Base-by-base conservation (phyloP, 768 basidiomycete genomes). In the Podaxis sp. region DNA sequence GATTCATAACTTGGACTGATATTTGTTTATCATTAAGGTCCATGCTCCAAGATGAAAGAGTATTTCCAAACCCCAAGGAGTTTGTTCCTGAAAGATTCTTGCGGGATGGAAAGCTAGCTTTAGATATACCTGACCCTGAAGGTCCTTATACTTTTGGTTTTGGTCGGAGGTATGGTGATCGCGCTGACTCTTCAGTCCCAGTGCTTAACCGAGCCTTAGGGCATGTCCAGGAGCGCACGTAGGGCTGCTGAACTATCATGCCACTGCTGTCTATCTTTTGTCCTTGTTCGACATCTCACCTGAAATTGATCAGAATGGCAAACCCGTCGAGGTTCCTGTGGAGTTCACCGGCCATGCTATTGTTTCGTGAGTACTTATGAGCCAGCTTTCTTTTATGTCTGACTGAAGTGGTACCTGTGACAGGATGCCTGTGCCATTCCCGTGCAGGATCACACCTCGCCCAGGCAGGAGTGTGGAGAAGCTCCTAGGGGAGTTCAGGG, bases 191-290 rank as follows among this genome's bases (percentile, higher is more conserved):
- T 1, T 49, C 47, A 22, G 3, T 27, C 24, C 49, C 11, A 24
- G 24, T 24, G 12, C 24, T 11, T 27, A 11, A 11, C 13, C 22
- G 24, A 24, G 8, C 49, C 9, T 9, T 22, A 50, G 49, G 24
- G 63, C 66, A 24, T 69, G 68, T 41, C 69, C 67, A 24, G 69
- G 69, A 3, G 59, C 63, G 2, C 61, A 62, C 27, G 37, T 67
- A 19, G 61, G 61, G n/a, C n/a, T 63, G 29, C 47, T 64, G 2
- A 50, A 43, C 37, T 49, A 66, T 13, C 63, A 47, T 46, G 62
- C 61, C 9, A 60, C 66, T 24, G 52, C 63, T 4, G 55, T 67
- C 12, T 63, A 62, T 27, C 36, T 66, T n/a, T 40, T 69, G 24
- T 52, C 68, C 29, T 38, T 54, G 19, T 61, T 49, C 11, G 29